Evolutionary conservation across 257 asterid species (phyloP).

Genomic region (Voacanga thouarsii): DNA sequence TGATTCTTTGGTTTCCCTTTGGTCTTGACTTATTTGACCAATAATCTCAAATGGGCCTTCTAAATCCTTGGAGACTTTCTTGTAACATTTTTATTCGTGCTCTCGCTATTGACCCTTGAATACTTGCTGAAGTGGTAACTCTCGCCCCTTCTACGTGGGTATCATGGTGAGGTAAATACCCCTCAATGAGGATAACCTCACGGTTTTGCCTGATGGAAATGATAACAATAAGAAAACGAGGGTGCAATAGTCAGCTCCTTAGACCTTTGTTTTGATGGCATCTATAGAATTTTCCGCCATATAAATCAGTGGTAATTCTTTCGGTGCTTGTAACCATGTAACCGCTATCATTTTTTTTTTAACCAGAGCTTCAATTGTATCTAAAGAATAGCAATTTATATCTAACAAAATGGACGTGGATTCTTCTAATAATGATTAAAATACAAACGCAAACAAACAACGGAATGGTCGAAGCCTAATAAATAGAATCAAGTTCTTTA

Average conservation of each 20-base stretch:
- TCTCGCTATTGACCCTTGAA: no score
- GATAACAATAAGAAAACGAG: slow-evolving; percentile 46
- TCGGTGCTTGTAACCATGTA: slow-evolving; percentile 33
- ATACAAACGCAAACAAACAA: no score
- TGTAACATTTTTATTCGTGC: no score
- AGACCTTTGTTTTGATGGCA: slow-evolving; percentile 23
- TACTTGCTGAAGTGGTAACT: no score
- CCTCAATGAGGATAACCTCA: slow-evolving; percentile 28
- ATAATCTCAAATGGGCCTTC: no score
- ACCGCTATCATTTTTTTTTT: slow-evolving; percentile 34
- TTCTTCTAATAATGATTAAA: background rate
- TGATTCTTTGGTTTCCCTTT: no score
- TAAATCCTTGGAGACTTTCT: no score
- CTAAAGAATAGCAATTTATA: background rate
- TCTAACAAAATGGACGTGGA: slow-evolving; percentile 8
- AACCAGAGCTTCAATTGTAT: slow-evolving; percentile 25
- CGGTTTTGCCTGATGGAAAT: slow-evolving; percentile 41
- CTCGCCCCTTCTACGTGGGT: no score
- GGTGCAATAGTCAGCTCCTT: slow-evolving; percentile 32
- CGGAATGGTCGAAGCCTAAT: no score
- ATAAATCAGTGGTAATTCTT: slow-evolving; percentile 41
- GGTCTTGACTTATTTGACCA: no score
- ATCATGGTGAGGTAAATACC: no score
- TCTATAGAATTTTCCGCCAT: slow-evolving; percentile 38
- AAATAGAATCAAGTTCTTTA: no score